Evolutionary conservation across 2,329 filamentous ascomycete genomes (phyloP).

Genomic region (Pseudogymnoascus sp.): DNA sequence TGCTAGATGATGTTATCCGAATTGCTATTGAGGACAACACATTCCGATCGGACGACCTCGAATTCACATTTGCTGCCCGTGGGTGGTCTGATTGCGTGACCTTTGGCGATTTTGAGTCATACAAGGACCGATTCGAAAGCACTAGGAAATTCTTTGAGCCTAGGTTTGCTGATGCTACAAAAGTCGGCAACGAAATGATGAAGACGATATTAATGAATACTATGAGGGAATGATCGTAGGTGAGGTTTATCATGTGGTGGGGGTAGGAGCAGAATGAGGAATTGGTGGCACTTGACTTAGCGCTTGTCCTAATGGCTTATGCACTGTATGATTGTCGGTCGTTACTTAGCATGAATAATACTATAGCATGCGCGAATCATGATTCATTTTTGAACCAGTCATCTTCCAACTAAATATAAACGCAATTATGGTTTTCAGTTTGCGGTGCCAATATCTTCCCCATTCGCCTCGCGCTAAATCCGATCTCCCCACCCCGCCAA

Average conservation of each 20-base stretch:
- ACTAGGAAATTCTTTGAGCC: conserved; percentile 91
- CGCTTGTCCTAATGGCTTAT: not conserved
- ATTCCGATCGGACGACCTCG: conserved; percentile 90
- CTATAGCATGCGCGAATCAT: not conserved
- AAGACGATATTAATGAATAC: conserved; percentile 85
- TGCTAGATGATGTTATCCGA: conserved; percentile 77
- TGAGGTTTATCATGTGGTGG: not conserved
- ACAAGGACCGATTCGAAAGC: conserved; percentile 80
- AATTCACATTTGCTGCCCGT: conserved; percentile 93
- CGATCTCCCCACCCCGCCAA: conserved; percentile 2
- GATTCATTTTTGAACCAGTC: not conserved
- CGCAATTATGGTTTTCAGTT: not conserved
- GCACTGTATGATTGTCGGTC: not conserved
- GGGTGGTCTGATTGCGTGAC: conserved; percentile 94
- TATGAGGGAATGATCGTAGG: conserved; percentile 25
- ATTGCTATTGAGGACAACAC: conserved; percentile 84
- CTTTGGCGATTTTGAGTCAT: conserved; percentile 86
- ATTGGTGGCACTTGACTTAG: not conserved
- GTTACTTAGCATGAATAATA: not conserved
- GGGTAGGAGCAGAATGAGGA: not conserved
- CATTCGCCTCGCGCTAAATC: conserved; percentile 3
- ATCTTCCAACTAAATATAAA: not conserved
- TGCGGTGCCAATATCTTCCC: not conserved
- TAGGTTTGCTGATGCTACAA: conserved; percentile 77
- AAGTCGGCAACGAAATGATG: conserved; percentile 94